Conservation (phyloP, 768 basidiomycete species). For the Tulasnella calospora region DNA sequence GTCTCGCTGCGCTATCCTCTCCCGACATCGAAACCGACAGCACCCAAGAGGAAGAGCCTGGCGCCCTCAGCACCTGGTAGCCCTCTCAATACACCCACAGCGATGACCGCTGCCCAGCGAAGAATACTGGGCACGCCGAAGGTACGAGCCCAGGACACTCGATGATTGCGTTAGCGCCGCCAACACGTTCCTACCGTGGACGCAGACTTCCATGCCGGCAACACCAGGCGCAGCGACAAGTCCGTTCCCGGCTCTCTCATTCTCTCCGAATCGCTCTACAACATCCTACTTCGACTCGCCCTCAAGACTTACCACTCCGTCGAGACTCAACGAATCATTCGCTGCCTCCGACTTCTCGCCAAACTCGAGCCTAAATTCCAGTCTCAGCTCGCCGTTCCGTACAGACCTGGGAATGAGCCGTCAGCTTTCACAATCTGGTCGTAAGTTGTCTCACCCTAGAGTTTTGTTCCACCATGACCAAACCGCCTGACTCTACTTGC, state of each 20-base stretch:
- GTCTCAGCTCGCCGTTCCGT: neutral
- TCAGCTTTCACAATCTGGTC: neutral
- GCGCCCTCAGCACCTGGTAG: neutral
- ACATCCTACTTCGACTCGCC: constrained; percentile 17
- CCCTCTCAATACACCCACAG: constrained; percentile 9
- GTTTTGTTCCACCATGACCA: neutral
- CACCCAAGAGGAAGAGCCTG: neutral
- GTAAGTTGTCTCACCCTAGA: neutral
- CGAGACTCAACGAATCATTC: constrained; percentile 13
- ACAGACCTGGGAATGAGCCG: neutral
- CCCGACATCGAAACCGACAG: neutral
- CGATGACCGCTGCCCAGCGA: constrained; percentile 17
- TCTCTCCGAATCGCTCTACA: neutral
- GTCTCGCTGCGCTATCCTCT: neutral
- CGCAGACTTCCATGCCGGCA: constrained; percentile 5
- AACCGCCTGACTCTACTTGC: neutral
- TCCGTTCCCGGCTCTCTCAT: neutral
- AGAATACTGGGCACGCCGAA: constrained; percentile 9
- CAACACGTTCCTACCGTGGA: neutral
- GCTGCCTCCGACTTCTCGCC: constrained; percentile 15
- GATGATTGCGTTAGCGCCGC: neutral
- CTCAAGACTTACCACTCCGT: constrained; percentile 13
- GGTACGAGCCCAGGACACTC: neutral
- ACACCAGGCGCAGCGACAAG: neutral
- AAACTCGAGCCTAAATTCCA: constrained; percentile 8